Conservation (phyloP, 208 protist species). For the Acanthamoeba triangularis region DNA sequence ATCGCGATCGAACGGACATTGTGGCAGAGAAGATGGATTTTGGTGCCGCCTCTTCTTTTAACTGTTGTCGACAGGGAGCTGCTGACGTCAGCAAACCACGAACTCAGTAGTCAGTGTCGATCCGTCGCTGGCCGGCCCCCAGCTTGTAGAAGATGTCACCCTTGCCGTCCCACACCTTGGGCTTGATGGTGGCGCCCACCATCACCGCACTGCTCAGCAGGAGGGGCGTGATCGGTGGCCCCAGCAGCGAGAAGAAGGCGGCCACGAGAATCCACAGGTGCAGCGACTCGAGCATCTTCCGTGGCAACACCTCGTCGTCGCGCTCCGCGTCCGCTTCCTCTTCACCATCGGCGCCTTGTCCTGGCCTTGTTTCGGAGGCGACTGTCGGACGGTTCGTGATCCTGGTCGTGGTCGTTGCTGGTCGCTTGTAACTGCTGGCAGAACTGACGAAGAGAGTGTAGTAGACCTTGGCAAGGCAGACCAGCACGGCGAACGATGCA, state of each 20-base stretch:
- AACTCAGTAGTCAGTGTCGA: slow-evolving; percentile 45
- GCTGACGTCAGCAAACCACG: neutral
- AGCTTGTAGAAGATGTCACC: slow-evolving; percentile 72
- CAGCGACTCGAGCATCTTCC: neutral
- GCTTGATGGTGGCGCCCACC: slow-evolving; percentile 60
- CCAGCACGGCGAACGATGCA: neutral
- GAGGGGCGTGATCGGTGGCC: slow-evolving; percentile 39
- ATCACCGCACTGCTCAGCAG: slow-evolving; percentile 29
- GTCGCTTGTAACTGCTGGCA: neutral
- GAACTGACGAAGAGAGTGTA: neutral
- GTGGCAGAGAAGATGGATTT: neutral
- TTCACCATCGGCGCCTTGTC: neutral
- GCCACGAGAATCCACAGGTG: slow-evolving; percentile 54
- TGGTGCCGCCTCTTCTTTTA: neutral
- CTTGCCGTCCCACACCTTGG: slow-evolving; percentile 67
- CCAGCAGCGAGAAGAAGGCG: slow-evolving; percentile 44
- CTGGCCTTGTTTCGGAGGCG: neutral
- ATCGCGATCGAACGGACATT: neutral
- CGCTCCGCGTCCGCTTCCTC: too few species aligned
- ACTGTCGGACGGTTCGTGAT: neutral
- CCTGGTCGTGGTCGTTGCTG: too few species aligned
- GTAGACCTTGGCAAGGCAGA: slow-evolving; percentile 21
- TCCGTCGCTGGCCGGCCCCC: neutral
- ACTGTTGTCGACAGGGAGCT: neutral
- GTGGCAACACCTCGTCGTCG: slow-evolving; percentile 35